Percentiles rank a stretch among this genome's conserved stretches.
phyloP scores from a whole-genome alignment of 345 rosid species.

The Leavenworthia alabamica region DNA sequence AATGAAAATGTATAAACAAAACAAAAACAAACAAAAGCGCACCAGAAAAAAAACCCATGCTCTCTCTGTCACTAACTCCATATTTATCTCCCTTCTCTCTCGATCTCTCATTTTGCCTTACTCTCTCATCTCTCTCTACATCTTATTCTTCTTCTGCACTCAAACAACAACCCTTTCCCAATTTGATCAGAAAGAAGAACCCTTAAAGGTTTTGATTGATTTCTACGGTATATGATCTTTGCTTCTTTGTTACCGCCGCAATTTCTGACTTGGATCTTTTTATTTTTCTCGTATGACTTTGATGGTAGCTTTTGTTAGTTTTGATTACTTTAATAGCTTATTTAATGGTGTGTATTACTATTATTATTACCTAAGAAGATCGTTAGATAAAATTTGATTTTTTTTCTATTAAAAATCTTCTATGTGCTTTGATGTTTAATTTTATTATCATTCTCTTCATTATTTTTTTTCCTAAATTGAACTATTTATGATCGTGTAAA shows the following conservation, averaged over 20 bases:
- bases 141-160: not conserved
- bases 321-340: constrained; percentile 7
- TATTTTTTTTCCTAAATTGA: not conserved
- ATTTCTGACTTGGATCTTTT: constrained; percentile 3
- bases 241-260: constrained; percentile 12
- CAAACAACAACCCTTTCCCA: not conserved
- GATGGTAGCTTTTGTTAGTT: not conserved
- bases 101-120: not conserved
- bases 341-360: not conserved
- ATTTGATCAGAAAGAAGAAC: not conserved
- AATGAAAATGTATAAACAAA: constrained; percentile 20
- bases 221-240: constrained; percentile 20
- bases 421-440: not conserved
- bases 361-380: not conserved
- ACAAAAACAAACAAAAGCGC: constrained; percentile 34
- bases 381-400: not conserved
- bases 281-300: not conserved
- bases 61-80: constrained; percentile 30
- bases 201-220: not conserved
- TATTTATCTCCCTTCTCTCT: constrained; percentile 11
- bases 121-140: not conserved
- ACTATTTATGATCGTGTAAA: not conserved
- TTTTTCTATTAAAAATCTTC: not conserved
- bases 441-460: not conserved
- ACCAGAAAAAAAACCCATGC: constrained; percentile 31